Base-by-base conservation (phyloP, 306 rosid species). In the Quercus glauca region DNA sequence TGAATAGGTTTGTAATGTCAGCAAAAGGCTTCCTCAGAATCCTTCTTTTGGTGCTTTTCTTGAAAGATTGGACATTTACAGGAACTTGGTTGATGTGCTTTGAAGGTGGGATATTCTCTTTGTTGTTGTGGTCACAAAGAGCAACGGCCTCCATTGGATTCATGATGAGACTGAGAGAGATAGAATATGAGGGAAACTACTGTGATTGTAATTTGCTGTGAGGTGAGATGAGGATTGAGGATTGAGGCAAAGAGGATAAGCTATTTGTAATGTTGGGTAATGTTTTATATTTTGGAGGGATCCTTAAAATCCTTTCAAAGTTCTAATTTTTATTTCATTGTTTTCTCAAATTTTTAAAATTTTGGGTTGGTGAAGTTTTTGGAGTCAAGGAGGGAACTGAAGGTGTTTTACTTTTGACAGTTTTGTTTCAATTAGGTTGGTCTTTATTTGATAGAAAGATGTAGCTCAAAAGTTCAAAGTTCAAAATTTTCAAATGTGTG, bases 21-120 rank as follows among this genome's bases (percentile, higher is more conserved):
- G 76, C 79, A 26, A 84, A 81, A 69, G 87, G 84, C 72, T 33
- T 80, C 49, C 87, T 79, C 65, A 12, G 53, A 11, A 51, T 10
- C 73, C 73, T 71, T 21, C 73, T 75, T 25, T 65, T 65, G n/a
- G 17, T 49, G 21, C 28, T 28, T 20, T 79, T 74, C 78, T 79
- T 79, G 58, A 71, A 20, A 63, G 74, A 64, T 18, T 19, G 80
- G 26, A 25, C 25, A n/a, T 18, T 78, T 18, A 65, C 37, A 58
- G 74, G 74, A 52, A 53, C 19, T 64, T 72, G 72, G 37, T 52
- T 26, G 31, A 5, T 70, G 74, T 29, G 35, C 21, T 79, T 83
- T 56, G 71, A 19, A 6, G 73, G 72, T 12, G 56, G 11, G 11
- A 69, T 3, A 37, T 83, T 83, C 83, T 83, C 87, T 51, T 75